A percentile compares a stretch with the other conserved stretches of the same genome.
Evolutionary conservation across 129 eudicot genomes (phyloP).

Genomic region (Glebionis coronaria): DNA sequence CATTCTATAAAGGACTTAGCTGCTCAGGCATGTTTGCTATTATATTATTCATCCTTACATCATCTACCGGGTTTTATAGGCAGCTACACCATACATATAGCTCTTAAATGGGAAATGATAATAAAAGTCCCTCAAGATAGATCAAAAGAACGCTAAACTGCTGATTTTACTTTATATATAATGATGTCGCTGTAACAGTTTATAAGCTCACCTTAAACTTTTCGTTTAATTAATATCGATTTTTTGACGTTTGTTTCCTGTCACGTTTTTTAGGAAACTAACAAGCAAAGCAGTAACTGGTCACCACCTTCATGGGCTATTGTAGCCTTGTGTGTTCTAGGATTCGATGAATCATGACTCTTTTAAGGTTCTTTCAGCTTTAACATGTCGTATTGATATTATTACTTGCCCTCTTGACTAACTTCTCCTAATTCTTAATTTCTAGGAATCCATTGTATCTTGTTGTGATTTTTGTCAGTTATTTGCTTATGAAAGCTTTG

Average conservation of each 20-base stretch:
- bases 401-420: not conserved
- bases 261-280: conserved; percentile 6
- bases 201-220: no score
- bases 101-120: not conserved
- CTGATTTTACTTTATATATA: no score
- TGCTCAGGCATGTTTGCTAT: conserved; percentile 9
- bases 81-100: not conserved
- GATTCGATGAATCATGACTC: conserved; percentile 17
- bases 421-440: not conserved
- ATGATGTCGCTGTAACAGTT: no score
- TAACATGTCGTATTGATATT: not conserved
- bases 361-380: conserved; percentile 6
- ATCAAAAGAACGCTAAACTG: no score
- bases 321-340: conserved; percentile 11
- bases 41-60: not conserved
- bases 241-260: not conserved
- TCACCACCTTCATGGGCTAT: conserved; percentile 16
- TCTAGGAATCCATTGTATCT: conserved; percentile 11
- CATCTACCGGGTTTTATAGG: not conserved
- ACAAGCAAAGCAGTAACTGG: conserved; percentile 17
- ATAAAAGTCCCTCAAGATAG: no score
- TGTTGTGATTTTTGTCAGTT: conserved; percentile 3
- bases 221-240: not conserved
- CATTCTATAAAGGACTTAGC: no score
- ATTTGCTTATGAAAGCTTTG: conserved; percentile 12